Percentiles rank a stretch among this genome's conserved stretches.
These are phyloP conservation scores for Plasmodium fragile DNA, from an alignment of 169 alveolate genomes.

Conservation along the genomic window DNA sequence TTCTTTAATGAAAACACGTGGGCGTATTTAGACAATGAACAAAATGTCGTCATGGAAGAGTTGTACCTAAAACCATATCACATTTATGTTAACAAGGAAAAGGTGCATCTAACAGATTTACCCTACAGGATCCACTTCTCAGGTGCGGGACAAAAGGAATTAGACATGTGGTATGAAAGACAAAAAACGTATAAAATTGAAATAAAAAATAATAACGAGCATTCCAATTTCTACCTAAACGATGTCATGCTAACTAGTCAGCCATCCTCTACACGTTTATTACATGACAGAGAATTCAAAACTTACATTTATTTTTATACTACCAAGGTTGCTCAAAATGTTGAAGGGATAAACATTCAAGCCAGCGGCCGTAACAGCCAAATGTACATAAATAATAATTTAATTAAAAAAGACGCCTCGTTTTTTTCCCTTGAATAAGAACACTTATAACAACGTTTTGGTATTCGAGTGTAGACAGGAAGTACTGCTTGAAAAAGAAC, in stretches of 20 bases:
- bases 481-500: neutral
- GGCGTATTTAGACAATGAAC: constrained; percentile 3
- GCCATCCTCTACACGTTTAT: neutral
- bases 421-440: constrained; percentile 9
- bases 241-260: constrained; percentile 1
- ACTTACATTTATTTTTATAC: constrained; percentile 5
- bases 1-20: constrained; percentile 21
- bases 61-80: constrained; percentile 14
- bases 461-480: constrained; percentile 36
- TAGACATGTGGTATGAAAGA: constrained; percentile 26
- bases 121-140: constrained; percentile 12
- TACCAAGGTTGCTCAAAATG: constrained; percentile 7
- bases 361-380: constrained; percentile 19
- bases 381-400: constrained; percentile 16
- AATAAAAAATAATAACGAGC: constrained; percentile 3
- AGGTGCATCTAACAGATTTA: constrained; percentile 25
- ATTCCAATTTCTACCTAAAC: constrained; percentile 10
- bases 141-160: neutral
- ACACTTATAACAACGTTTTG: constrained; percentile 16
- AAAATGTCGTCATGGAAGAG: constrained; percentile 5
- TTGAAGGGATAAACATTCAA: constrained; percentile 1
- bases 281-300: constrained; percentile 17
- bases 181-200: constrained; percentile 6
- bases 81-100: constrained; percentile 29
- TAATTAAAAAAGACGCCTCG: neutral